phyloP scores from a whole-genome alignment of 2,329 filamentous ascomycete genomes.

The Scytalidium sp. region DNA sequence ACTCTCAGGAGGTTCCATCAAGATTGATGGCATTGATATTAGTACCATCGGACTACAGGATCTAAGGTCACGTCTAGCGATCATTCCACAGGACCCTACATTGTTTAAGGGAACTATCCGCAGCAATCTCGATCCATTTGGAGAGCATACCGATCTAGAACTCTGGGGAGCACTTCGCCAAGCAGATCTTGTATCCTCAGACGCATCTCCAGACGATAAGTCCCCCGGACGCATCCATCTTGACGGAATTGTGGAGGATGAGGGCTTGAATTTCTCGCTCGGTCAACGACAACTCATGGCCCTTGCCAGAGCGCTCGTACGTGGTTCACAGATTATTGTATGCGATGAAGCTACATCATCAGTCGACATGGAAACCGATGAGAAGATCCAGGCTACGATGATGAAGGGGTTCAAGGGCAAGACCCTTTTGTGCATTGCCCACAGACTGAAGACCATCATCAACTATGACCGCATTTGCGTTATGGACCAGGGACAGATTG shows the following conservation, averaged over 20 bases:
- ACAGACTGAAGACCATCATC: conserved; percentile 87
- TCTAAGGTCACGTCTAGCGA: conserved; percentile 71
- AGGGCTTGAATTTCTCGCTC: conserved; percentile 93
- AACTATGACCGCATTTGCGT: conserved; percentile 95
- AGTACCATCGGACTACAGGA: conserved; percentile 72
- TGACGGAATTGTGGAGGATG: conserved; percentile 84
- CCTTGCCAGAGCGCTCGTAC: conserved; percentile 83
- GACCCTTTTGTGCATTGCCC: conserved; percentile 89
- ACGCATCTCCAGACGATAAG: conserved; percentile 31
- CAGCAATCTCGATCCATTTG: conserved; percentile 77
- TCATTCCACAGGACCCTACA: conserved; percentile 83
- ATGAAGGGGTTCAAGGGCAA: conserved; percentile 79
- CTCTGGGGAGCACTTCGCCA: conserved; percentile 77
- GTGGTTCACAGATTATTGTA: conserved; percentile 86
- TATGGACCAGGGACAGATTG: conserved; percentile 87
- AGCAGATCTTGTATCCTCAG: conserved; percentile 64
- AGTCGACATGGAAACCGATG: conserved; percentile 95
- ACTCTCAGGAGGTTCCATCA: conserved; percentile 59
- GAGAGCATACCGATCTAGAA: conserved; percentile 72
- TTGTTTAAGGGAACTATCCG: conserved; percentile 79
- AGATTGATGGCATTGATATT: conserved; percentile 67
- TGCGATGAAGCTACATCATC: conserved; percentile 94
- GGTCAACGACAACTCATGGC: conserved; percentile 96
- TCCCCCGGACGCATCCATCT: conserved; percentile 68
- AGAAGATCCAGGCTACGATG: conserved; percentile 91